Evolutionary conservation across 2,329 filamentous ascomycete genomes (phyloP).

Genomic region (Huntiella decipiens): DNA sequence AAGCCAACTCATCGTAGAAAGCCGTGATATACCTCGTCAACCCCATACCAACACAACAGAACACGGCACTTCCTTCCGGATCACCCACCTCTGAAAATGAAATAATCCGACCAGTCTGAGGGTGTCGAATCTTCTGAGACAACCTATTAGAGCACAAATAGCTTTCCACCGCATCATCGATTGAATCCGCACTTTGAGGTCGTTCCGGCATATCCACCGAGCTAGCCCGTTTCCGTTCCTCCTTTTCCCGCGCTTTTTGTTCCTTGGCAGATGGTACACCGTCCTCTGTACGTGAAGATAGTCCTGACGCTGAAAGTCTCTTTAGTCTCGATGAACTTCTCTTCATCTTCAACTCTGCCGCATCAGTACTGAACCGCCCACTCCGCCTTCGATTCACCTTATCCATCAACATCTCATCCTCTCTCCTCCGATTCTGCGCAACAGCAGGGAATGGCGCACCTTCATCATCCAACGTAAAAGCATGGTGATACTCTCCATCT

Average conservation of each 20-base stretch:
- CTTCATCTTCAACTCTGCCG: constrained; percentile 28
- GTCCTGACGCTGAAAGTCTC: constrained; percentile 27
- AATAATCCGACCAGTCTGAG: constrained; percentile 69
- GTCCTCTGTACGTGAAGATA: not conserved
- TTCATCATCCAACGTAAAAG: constrained; percentile 30
- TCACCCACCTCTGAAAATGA: constrained; percentile 96
- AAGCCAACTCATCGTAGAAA: constrained; percentile 89
- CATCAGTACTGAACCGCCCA: constrained; percentile 29
- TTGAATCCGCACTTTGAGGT: constrained; percentile 62
- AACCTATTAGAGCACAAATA: constrained; percentile 70
- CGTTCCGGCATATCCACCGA: constrained; percentile 31
- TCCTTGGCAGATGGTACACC: not conserved
- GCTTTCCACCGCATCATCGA: constrained; percentile 71
- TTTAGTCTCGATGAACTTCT: constrained; percentile 40
- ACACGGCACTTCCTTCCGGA: constrained; percentile 73
- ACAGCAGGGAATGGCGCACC: constrained; percentile 53
- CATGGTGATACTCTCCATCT: constrained; percentile 12
- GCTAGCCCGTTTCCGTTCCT: constrained; percentile 18
- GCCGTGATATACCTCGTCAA: constrained; percentile 88
- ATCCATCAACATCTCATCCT: constrained; percentile 27
- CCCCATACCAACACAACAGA: constrained; percentile 96
- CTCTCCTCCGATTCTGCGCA: constrained; percentile 36
- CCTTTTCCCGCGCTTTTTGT: constrained; percentile 10
- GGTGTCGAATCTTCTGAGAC: constrained; percentile 74
- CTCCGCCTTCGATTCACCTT: constrained; percentile 24